Evolutionary conservation across 371 early-diverging fungal species (phyloP).

Genomic region (Rhizopus arrhizus): DNA sequence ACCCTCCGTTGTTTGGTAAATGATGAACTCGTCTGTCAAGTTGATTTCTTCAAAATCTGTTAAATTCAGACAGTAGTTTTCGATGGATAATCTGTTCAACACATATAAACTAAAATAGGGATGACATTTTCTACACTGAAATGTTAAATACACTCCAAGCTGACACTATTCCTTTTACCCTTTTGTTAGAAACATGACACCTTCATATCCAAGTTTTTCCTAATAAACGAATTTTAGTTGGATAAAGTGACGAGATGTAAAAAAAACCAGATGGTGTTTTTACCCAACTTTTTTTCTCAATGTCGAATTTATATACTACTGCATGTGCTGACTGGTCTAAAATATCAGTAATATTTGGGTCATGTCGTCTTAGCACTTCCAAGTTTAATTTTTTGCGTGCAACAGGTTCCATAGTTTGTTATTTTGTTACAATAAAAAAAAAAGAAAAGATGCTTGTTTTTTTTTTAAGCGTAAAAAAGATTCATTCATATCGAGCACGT

Average conservation of each 20-base stretch:
- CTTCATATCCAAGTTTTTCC: slow-evolving; percentile 74
- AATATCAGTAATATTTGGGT: slow-evolving; percentile 66
- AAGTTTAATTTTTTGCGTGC: slow-evolving; percentile 71
- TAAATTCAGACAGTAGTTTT: slow-evolving; percentile 62
- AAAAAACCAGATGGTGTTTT: background rate
- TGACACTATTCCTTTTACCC: slow-evolving; percentile 34
- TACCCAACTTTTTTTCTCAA: slow-evolving; percentile 70
- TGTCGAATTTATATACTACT: slow-evolving; percentile 79
- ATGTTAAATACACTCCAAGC: background rate
- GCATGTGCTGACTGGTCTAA: slow-evolving; percentile 75
- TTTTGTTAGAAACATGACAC: slow-evolving; percentile 63
- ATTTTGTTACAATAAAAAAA: background rate
- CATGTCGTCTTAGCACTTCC: slow-evolving; percentile 72
- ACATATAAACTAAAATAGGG: slow-evolving; percentile 67
- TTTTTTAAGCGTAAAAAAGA: no score
- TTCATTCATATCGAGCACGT: background rate
- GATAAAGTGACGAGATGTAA: background rate
- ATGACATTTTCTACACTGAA: slow-evolving; percentile 33
- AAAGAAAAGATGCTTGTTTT: background rate
- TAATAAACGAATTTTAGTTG: slow-evolving; percentile 18
- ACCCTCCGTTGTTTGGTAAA: slow-evolving; percentile 69
- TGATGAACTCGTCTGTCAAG: slow-evolving; percentile 67
- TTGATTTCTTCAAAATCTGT: slow-evolving; percentile 65
- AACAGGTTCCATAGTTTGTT: slow-evolving; percentile 55
- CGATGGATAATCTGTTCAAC: slow-evolving; percentile 69